Percentiles rank a stretch among this genome's conserved stretches.
Conservation (phyloP, 805 yeast species). For the Starmerella roubikii region DNA sequence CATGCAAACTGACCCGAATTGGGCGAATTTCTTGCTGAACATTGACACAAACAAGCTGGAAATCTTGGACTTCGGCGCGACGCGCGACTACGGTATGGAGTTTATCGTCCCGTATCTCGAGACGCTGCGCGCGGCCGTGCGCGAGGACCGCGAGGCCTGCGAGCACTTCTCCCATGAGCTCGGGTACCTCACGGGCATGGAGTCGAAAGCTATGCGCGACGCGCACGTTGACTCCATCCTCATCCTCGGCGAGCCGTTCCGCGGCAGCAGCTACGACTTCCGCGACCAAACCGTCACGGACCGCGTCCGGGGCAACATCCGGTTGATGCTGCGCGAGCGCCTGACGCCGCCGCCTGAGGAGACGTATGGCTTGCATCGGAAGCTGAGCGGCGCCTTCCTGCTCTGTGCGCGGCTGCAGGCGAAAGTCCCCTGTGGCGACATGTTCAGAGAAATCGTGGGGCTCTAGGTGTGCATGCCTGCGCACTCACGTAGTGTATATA, state of each 20-base stretch:
- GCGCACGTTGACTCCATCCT: constrained; percentile 88
- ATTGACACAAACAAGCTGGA: constrained; percentile 58
- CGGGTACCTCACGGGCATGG: constrained; percentile 87
- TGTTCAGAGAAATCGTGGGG: constrained; percentile 71
- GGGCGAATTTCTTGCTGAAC: constrained; percentile 94
- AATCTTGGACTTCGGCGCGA: constrained; percentile 89
- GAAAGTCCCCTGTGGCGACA: constrained; percentile 60
- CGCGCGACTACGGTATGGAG: constrained; percentile 57
- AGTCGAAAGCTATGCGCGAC: constrained; percentile 69
- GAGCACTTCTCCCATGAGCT: constrained; percentile 52
- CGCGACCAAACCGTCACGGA: constrained; percentile 82
- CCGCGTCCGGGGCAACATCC: constrained; percentile 75
- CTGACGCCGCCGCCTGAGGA: constrained; percentile 97
- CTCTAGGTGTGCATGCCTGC: too few species aligned
- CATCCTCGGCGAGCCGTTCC: constrained; percentile 88
- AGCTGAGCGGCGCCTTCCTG: constrained; percentile 84
- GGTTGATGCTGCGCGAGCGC: constrained; percentile 81
- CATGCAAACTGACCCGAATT: constrained; percentile 98
- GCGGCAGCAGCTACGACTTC: constrained; percentile 48
- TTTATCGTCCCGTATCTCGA: constrained; percentile 59
- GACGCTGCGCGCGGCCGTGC: constrained; percentile 62
- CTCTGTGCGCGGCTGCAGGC: constrained; percentile 80
- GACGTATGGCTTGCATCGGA: constrained; percentile 90
- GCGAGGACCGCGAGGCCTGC: constrained; percentile 49
- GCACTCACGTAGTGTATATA: too few species aligned